These are phyloP conservation scores for Lactifluus volemus DNA, from an alignment of 768 basidiomycete species.

Conservation along the genomic window DNA sequence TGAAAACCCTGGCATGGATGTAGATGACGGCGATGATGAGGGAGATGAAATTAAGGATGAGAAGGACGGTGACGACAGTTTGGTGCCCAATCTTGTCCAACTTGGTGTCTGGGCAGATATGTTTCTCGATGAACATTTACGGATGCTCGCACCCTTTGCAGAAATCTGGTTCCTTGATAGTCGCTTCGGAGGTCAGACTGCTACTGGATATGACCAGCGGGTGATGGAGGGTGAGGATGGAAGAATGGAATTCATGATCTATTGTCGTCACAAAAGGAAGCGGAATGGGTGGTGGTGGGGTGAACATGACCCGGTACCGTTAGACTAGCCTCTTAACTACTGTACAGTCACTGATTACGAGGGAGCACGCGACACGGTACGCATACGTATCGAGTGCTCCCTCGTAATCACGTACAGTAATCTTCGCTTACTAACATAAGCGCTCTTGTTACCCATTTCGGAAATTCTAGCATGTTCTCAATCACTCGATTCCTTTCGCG, in stretches of 20 bases:
- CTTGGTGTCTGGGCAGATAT: slow-evolving; percentile 14
- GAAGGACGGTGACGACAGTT: not conserved
- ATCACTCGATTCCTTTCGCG: not conserved
- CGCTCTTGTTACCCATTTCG: not conserved
- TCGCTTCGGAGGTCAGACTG: not conserved
- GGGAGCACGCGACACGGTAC: no score
- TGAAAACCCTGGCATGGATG: slow-evolving; percentile 2
- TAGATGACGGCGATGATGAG: not conserved
- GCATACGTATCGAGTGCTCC: no score
- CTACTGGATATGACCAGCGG: slow-evolving; percentile 5
- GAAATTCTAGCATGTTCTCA: slow-evolving; percentile 5
- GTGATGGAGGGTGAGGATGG: not conserved
- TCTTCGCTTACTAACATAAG: not conserved
- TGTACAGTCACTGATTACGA: no score
- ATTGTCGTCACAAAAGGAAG: not conserved
- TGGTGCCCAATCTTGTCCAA: not conserved
- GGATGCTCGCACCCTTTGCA: slow-evolving; percentile 8
- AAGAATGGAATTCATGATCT: slow-evolving; percentile 6
- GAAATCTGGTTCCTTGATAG: slow-evolving; percentile 15
- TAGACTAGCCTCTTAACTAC: not conserved
- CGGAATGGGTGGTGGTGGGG: slow-evolving; percentile 13
- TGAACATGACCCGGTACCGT: not conserved
- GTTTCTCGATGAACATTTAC: slow-evolving; percentile 15
- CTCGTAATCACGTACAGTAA: no score
- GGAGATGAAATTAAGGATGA: not conserved